phyloP scores from a whole-genome alignment of 2,329 filamentous ascomycete species.

The Xylaria arbuscula region DNA sequence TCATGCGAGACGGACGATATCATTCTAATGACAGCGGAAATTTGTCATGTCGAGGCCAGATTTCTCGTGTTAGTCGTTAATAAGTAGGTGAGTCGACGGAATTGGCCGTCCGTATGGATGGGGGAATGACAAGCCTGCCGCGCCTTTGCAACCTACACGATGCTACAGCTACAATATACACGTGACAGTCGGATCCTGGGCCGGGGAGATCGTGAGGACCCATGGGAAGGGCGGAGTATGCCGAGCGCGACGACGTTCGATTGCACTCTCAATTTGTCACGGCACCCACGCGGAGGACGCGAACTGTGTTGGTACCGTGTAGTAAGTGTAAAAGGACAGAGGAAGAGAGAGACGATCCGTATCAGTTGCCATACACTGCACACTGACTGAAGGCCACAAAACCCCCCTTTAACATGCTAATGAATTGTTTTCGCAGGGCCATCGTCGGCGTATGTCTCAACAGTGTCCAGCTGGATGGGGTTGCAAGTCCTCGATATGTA shows the following conservation, averaged over 20 bases:
- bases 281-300: slow-evolving; percentile 25
- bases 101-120: neutral
- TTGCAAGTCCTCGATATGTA: slow-evolving; percentile 32
- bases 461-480: neutral
- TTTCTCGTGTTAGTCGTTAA: slow-evolving; percentile 12
- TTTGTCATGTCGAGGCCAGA: slow-evolving; percentile 14
- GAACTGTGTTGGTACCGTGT: slow-evolving; percentile 2
- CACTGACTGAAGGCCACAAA: neutral
- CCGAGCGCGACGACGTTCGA: slow-evolving; percentile 12
- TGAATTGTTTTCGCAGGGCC: slow-evolving; percentile 7
- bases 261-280: slow-evolving; percentile 29
- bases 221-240: slow-evolving; percentile 26
- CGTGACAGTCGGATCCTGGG: slow-evolving; percentile 20
- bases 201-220: slow-evolving; percentile 10
- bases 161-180: neutral
- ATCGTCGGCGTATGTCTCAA: slow-evolving; percentile 8
- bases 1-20: slow-evolving; percentile 8
- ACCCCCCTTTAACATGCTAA: neutral
- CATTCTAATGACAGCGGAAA: neutral
- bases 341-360: neutral
- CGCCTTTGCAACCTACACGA: neutral
- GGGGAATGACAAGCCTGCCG: slow-evolving; percentile 2
- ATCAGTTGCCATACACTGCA: neutral
- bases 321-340: slow-evolving; percentile 21
- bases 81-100: slow-evolving; percentile 1